Evolutionary conservation across 176 grass and related monocot genomes (phyloP), one percentile per base, ranked within the genome.

Genomic region (Aechmea fasciata): DNA sequence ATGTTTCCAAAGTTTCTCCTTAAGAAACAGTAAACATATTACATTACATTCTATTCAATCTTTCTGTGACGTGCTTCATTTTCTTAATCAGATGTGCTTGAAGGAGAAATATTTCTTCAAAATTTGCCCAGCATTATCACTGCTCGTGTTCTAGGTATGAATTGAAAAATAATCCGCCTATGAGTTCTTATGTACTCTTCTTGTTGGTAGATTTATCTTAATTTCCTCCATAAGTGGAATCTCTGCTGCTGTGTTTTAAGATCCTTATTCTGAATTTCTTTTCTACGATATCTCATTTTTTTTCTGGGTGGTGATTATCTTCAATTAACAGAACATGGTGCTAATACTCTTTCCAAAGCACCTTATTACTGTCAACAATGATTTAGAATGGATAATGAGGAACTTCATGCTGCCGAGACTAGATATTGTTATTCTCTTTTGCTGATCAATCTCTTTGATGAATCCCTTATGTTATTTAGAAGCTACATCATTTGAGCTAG

Each of bases 61-160:
- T 41, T 59, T 59, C 23, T 50, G 9, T 86, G 75, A 84, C 66
- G 82, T 71, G 23, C 65, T 82, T 67, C 0, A 0, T 74, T 69
- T 59, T 73, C 2, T 83, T 25, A 51, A 54, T 47, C 61, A 97
- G 93, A 97, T 81, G 89, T 97, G 65, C 93, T 97, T 67, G 83
- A 97, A 81, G 93, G 93, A 71, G 86, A 92, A 75, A 92, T 97
- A 87, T 97, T 97, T 92, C 93, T 97, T 84, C 93, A 97, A 74
- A 97, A 97, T 77, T 82, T 97, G 71, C 93, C 93, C 65, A 97
- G 93, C 75, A 74, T 97, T 18, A 73, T 97, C 64, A 77, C 89
- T 75, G 93, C 93, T 83, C 59, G 62, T 77, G 85, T 92, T 59
- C 80, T 97, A 73, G 89, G 93, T 97, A 92, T 71, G 52, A 76